Conservation (phyloP, 139 green algal species). For the Limnomonas spitsbergensis region DNA sequence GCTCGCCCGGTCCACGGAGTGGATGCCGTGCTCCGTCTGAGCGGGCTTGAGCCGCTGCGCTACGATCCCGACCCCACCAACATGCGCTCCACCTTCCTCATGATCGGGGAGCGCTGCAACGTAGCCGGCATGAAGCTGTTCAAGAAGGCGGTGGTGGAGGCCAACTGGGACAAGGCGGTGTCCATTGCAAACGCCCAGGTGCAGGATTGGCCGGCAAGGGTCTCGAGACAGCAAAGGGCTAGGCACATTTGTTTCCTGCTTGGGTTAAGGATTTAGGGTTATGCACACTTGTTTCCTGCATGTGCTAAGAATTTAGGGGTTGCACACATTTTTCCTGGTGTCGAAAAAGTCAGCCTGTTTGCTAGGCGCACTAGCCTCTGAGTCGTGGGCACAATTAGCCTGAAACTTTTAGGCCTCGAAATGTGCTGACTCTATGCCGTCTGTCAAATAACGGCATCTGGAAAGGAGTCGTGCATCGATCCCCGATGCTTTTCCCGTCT, state of each 20-base stretch:
- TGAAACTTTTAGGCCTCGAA: neutral
- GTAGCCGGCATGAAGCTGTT: conserved; percentile 91
- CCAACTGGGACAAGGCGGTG: conserved; percentile 93
- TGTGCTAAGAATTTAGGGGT: neutral
- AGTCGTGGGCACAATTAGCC: neutral
- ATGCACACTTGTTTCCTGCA: neutral
- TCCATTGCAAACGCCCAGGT: conserved; percentile 72
- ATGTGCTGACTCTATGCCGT: neutral
- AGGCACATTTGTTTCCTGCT: neutral
- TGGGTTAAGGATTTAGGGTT: neutral
- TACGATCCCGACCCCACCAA: conserved; percentile 75
- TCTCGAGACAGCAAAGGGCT: no score
- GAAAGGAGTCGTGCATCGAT: neutral
- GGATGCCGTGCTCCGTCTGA: conserved; percentile 81
- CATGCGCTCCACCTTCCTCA: conserved; percentile 90
- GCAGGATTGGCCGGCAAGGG: neutral
- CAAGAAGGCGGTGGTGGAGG: conserved; percentile 96
- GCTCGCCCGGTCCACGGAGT: conserved; percentile 62
- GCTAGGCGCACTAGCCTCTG: neutral
- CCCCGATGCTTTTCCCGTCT: neutral
- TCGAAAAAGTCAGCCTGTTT: neutral
- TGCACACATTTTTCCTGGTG: neutral
- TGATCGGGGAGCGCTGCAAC: conserved; percentile 96
- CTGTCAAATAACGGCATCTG: neutral
- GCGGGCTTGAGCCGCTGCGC: conserved; percentile 91